Evolutionary conservation across 75 land plant species (phyloP), one percentile per base, ranked within the genome.

Genomic region (Ceratopteris richardii): DNA sequence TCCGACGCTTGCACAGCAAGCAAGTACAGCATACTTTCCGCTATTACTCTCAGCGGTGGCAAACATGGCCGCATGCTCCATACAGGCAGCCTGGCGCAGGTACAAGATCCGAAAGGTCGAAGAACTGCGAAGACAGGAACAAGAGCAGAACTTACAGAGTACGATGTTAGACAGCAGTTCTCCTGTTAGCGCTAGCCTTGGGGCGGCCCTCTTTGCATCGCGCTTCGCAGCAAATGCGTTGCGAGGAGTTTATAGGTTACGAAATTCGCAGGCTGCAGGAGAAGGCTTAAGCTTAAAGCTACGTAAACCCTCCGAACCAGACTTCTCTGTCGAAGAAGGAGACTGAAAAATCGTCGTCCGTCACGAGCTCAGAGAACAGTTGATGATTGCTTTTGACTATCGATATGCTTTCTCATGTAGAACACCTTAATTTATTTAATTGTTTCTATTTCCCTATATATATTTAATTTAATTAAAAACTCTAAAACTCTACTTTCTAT

Each of bases 11-110:
- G 27, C 86, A 86, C 57, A 82, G 86, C 68, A 86, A 82, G 66
- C 80, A 86, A 48, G 75, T 86, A 16, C 78, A 69, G 31, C 86
- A 82, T 56, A 86, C 86, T 23, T 84, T 80, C 54, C 56, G 88
- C 58, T 73, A 69, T 39, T 80, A 86, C 56, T 86, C 90, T 0
- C 80, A 77, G 60, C 90, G 79, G 31, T 86, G 90, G 90, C 62
- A 83, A 26, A 80, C 90, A 0, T 86, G 90, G 90, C 82, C 24
- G 84, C 87, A 5, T 74, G 78, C 64, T 82, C 78, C 56, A 80
- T 86, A 29, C 86, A 86, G 50, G 90, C 86, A 0, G 86, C 83
- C 0, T 82, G 90, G 86, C 66, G 81, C 17, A 40, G 88, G 0
- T 80, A 82, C 47, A 29, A 47, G 11, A 76, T 46, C 26, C 76